Evolutionary conservation across 352 stramenopile species (phyloP).

Genomic region (Globisporangium irregulare): DNA sequence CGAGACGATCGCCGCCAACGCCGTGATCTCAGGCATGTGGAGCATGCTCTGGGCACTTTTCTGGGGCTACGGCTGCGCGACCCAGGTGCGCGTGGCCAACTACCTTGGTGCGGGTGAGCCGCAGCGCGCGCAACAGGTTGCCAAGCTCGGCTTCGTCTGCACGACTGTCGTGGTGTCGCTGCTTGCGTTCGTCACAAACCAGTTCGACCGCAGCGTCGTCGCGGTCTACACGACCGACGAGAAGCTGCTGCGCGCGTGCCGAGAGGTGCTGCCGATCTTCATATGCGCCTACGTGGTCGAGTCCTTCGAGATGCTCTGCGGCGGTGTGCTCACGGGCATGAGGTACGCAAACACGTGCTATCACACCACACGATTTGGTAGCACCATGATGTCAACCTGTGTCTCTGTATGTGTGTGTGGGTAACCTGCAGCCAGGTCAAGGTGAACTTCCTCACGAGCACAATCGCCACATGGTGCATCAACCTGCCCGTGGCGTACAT

Average conservation of each 20-base stretch:
- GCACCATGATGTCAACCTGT: background rate
- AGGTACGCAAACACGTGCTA: slow-evolving; percentile 24
- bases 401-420: background rate
- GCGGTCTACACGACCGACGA: slow-evolving; percentile 59
- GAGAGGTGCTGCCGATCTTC: slow-evolving; percentile 57
- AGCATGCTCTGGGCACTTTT: slow-evolving; percentile 70
- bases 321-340: slow-evolving; percentile 65
- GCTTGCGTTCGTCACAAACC: slow-evolving; percentile 41
- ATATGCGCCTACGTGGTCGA: slow-evolving; percentile 59
- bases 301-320: slow-evolving; percentile 57
- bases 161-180: slow-evolving; percentile 45
- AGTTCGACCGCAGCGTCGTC: slow-evolving; percentile 48
- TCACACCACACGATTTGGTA: background rate
- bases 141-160: slow-evolving; percentile 51
- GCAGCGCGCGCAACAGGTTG: slow-evolving; percentile 43
- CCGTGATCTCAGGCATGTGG: slow-evolving; percentile 69
- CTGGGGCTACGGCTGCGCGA: slow-evolving; percentile 78
- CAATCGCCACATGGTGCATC: slow-evolving; percentile 61
- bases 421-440: slow-evolving; percentile 42
- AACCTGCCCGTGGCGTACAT: slow-evolving; percentile 65
- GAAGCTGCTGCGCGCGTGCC: slow-evolving; percentile 43
- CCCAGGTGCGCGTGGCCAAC: slow-evolving; percentile 74
- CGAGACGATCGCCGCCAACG: slow-evolving; percentile 60
- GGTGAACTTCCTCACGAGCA: slow-evolving; percentile 61
- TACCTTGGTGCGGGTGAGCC: slow-evolving; percentile 66